Conservation (phyloP, 441 rosid species). For the Jatropha podagrica region DNA sequence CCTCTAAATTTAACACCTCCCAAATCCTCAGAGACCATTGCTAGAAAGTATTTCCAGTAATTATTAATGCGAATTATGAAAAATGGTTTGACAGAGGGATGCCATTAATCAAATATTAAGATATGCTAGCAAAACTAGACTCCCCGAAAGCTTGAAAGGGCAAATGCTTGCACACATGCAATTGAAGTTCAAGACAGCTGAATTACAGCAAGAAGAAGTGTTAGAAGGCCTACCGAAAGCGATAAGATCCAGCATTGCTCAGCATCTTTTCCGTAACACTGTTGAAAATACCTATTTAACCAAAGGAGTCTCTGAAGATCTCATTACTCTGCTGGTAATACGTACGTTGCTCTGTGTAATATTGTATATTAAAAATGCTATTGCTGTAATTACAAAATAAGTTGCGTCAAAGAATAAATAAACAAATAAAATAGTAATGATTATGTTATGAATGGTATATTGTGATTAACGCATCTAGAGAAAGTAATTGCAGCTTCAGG, state of each 20-base stretch:
- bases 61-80: neutral
- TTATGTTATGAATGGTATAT: neutral
- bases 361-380: neutral
- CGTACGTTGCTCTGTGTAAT: neutral
- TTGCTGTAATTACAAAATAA: neutral
- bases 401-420: neutral
- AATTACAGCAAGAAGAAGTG: conserved; percentile 82
- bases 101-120: conserved; percentile 68
- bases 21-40: neutral
- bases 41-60: neutral
- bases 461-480: neutral
- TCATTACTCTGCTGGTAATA: conserved; percentile 70
- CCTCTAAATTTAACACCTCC: neutral
- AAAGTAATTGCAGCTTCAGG: neutral
- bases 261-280: conserved; percentile 62
- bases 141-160: conserved; percentile 78
- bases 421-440: neutral
- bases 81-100: conserved; percentile 56
- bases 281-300: conserved; percentile 68
- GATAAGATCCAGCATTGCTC: conserved; percentile 78
- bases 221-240: conserved; percentile 87
- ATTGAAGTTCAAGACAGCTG: conserved; percentile 84
- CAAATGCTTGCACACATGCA: conserved; percentile 94
- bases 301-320: conserved; percentile 70
- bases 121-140: conserved; percentile 74